These are phyloP conservation scores for Boletus eberwhitei DNA, from an alignment of 768 basidiomycete species.

Conservation along the genomic window DNA sequence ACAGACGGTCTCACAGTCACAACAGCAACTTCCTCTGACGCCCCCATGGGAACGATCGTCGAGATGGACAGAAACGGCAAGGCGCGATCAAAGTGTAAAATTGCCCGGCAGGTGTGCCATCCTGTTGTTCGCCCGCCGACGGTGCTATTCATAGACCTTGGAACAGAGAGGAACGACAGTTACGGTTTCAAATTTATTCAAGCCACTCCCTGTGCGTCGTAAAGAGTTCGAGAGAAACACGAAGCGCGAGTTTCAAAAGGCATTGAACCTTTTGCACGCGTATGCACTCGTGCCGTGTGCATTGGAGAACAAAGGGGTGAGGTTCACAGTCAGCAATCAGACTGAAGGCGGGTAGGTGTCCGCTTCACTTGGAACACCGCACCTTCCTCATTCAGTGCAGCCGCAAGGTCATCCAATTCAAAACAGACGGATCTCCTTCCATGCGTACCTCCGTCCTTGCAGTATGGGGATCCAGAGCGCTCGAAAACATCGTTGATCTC, in stretches of 20 bases:
- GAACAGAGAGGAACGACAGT: slow-evolving; percentile 87
- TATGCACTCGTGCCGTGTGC: slow-evolving; percentile 87
- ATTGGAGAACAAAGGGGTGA: slow-evolving; percentile 53
- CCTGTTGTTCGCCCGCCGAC: not conserved
- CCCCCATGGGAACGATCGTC: slow-evolving; percentile 79
- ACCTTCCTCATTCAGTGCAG: slow-evolving; percentile 32
- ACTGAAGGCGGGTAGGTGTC: slow-evolving; percentile 62
- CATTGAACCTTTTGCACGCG: slow-evolving; percentile 74
- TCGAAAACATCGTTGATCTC: slow-evolving; percentile 74
- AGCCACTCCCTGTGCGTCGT: slow-evolving; percentile 80
- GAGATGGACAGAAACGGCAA: slow-evolving; percentile 67
- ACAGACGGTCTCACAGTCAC: slow-evolving; percentile 64
- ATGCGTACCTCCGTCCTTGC: slow-evolving; percentile 62
- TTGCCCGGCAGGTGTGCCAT: slow-evolving; percentile 70
- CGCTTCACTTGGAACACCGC: not conserved
- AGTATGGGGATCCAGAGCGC: slow-evolving; percentile 81
- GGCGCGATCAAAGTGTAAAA: slow-evolving; percentile 51
- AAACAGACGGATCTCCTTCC: slow-evolving; percentile 65
- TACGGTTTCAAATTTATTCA: slow-evolving; percentile 66
- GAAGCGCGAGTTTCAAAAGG: slow-evolving; percentile 88
- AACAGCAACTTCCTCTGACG: slow-evolving; percentile 67
- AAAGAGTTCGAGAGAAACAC: slow-evolving; percentile 88
- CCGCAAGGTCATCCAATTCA: slow-evolving; percentile 64
- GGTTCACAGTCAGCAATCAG: slow-evolving; percentile 71
- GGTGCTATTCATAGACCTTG: not conserved